These are phyloP conservation scores for Daldinia childiae DNA, from an alignment of 495 filamentous ascomycete genomes.

Conservation along the genomic window DNA sequence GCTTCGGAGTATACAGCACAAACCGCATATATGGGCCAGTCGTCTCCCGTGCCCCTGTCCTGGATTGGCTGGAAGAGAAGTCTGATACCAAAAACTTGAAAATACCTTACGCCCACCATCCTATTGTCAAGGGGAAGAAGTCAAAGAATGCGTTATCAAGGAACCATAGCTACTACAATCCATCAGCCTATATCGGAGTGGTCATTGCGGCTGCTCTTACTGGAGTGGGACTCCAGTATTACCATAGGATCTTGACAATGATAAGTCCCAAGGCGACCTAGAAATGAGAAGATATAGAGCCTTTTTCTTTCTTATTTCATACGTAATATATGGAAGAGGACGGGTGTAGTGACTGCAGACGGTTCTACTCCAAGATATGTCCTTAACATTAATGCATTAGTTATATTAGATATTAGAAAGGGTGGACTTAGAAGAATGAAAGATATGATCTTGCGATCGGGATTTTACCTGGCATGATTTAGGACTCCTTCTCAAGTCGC, in stretches of 20 bases:
- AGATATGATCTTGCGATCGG: not conserved
- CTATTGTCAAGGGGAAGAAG: not conserved
- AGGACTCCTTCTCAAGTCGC: too few relatives aligned
- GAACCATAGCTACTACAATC: not conserved
- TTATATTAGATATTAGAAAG: not conserved
- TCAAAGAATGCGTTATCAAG: constrained; percentile 1
- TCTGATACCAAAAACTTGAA: not conserved
- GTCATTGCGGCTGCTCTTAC: constrained; percentile 12
- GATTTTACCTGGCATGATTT: too few relatives aligned
- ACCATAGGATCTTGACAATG: not conserved
- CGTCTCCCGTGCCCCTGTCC: constrained; percentile 33
- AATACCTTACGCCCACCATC: constrained; percentile 26
- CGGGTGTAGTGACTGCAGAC: not conserved
- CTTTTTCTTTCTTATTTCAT: not conserved
- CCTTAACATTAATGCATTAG: not conserved
- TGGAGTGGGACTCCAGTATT: constrained; percentile 28
- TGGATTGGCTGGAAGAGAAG: constrained; percentile 43
- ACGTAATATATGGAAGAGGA: not conserved
- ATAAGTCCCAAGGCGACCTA: not conserved
- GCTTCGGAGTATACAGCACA: constrained; percentile 14
- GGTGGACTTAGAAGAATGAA: not conserved
- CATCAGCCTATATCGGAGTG: constrained; percentile 1
- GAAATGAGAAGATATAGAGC: not conserved
- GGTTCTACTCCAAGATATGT: not conserved
- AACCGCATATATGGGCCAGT: constrained; percentile 24